Evolutionary conservation across 176 grass and related monocot species (phyloP).

Genomic region (Avena insularis): DNA sequence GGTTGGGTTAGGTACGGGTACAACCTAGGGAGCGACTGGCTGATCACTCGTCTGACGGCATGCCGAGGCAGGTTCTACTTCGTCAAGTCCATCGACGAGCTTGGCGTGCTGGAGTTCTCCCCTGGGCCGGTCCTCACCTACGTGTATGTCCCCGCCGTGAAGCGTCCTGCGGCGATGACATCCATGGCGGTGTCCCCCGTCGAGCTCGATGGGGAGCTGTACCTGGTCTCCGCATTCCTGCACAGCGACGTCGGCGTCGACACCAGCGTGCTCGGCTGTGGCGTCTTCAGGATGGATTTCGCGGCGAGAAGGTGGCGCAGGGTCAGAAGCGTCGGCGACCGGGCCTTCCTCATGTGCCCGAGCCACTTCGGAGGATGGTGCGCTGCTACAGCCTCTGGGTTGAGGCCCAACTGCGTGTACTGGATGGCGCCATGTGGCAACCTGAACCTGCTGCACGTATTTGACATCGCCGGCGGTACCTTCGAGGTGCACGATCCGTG

Average conservation of each 20-base stretch:
- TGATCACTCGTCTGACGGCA: neutral
- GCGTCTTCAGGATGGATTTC: neutral
- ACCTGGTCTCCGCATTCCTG: neutral
- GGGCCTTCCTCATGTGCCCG: neutral
- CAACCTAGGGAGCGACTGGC: neutral
- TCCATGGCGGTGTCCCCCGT: neutral
- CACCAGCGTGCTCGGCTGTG: neutral
- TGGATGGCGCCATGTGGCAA: neutral
- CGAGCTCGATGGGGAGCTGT: neutral
- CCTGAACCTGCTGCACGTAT: neutral
- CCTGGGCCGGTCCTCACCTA: neutral
- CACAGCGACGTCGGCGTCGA: neutral
- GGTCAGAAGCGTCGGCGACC: neutral
- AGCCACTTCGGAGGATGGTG: neutral
- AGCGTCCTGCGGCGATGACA: neutral
- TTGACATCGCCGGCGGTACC: neutral
- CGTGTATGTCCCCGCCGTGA: neutral
- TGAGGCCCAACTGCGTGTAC: slow-evolving; percentile 1
- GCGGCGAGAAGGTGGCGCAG: neutral
- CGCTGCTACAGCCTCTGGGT: neutral
- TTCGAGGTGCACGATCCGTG: neutral
- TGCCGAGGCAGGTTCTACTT: neutral
- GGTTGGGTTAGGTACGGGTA: slow-evolving; percentile 1
- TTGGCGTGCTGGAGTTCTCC: neutral
- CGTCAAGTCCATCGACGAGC: neutral